Percentiles rank a stretch among this genome's conserved stretches.
Conservation (phyloP, 2,329 filamentous ascomycete genomes). For the Aspergillus sojae region DNA sequence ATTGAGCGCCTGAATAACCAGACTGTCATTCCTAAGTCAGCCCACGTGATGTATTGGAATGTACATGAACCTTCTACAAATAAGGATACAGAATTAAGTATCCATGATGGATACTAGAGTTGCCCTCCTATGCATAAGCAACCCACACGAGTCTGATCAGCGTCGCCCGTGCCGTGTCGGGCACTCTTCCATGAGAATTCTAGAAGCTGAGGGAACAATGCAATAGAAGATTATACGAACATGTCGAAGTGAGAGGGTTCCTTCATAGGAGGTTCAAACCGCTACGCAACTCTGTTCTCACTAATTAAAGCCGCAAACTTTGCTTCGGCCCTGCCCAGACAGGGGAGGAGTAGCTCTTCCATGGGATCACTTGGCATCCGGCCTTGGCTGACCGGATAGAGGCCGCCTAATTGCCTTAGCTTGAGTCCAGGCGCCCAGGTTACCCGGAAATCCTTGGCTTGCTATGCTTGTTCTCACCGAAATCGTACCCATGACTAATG, state of each 20-base stretch:
- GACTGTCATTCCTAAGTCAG: neutral
- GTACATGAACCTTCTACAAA: neutral
- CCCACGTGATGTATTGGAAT: neutral
- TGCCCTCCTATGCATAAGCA: too few species aligned
- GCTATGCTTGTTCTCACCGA: conserved; percentile 1
- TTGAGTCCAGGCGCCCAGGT: neutral
- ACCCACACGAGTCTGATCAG: neutral
- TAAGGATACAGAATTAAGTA: neutral
- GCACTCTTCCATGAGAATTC: neutral
- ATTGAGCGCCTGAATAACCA: neutral
- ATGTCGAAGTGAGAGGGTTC: neutral
- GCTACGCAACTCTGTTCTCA: neutral
- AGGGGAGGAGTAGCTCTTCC: neutral
- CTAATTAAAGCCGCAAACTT: neutral
- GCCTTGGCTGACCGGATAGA: neutral
- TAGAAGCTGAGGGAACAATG: neutral
- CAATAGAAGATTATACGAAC: neutral
- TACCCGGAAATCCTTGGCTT: conserved; percentile 1
- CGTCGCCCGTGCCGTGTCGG: neutral
- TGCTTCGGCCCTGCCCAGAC: neutral
- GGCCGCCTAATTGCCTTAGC: neutral
- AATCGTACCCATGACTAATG: neutral
- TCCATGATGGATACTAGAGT: neutral
- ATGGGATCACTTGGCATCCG: neutral
- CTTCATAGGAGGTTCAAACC: neutral